Evolutionary conservation across 2,329 filamentous ascomycete genomes (phyloP).

Genomic region (Colletotrichum sp.): DNA sequence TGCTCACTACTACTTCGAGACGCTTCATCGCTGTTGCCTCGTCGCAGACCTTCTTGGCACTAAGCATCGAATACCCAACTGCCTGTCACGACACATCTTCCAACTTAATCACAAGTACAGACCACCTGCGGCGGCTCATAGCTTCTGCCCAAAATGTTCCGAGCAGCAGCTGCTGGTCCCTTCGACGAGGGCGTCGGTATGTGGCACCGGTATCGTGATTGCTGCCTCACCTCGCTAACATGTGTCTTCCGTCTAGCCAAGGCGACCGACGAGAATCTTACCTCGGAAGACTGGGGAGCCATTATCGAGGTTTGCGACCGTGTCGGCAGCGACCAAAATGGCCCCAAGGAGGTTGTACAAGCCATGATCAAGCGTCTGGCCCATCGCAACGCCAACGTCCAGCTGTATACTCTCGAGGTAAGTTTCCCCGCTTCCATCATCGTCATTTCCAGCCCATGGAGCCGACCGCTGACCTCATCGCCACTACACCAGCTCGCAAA

Average conservation of each 20-base stretch:
- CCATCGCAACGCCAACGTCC: conserved; percentile 94
- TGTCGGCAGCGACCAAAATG: conserved; percentile 57
- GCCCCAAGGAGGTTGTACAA: conserved; percentile 83
- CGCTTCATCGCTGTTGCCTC: neutral
- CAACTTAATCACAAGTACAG: neutral
- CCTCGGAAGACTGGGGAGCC: conserved; percentile 74
- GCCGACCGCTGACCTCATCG: conserved; percentile 7
- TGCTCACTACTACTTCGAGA: neutral
- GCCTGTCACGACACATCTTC: neutral
- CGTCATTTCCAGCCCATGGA: neutral
- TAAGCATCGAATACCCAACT: neutral
- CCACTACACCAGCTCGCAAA: conserved; percentile 72
- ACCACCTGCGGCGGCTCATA: conserved; percentile 12
- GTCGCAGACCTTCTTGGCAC: neutral
- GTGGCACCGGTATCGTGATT: conserved; percentile 27
- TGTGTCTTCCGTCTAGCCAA: conserved; percentile 49
- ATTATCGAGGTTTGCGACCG: conserved; percentile 70
- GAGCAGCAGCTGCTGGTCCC: conserved; percentile 60
- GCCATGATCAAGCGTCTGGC: conserved; percentile 91
- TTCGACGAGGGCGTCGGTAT: conserved; percentile 66
- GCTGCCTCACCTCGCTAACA: neutral
- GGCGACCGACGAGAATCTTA: conserved; percentile 98
- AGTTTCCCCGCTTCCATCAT: conserved; percentile 22
- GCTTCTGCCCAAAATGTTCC: conserved; percentile 54
- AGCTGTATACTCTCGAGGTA: conserved; percentile 91